Conservation (phyloP, 176 grass and related monocot genomes). For the Triticum dicoccoides region DNA sequence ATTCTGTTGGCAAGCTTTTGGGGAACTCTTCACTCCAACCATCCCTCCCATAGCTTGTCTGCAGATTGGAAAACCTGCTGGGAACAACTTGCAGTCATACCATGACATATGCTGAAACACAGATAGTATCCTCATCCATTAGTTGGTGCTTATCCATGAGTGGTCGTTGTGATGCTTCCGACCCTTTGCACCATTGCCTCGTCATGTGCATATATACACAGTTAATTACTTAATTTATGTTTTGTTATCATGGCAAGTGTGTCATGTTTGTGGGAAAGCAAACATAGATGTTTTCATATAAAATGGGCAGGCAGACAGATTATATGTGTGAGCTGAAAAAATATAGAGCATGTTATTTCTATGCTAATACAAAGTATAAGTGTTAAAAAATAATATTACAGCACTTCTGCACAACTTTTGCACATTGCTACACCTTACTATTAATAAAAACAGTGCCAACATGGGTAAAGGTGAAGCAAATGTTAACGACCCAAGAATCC, state of each 20-base stretch:
- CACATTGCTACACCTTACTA: neutral
- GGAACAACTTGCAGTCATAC: constrained; percentile 81
- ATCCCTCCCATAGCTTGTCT: constrained; percentile 83
- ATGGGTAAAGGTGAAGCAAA: neutral
- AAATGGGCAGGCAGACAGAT: constrained; percentile 2
- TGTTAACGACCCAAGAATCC: constrained; percentile 1
- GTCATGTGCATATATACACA: constrained; percentile 72
- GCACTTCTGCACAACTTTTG: neutral
- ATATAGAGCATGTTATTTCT: neutral
- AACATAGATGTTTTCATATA: constrained; percentile 18
- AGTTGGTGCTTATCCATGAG: constrained; percentile 41
- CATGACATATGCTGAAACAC: constrained; percentile 68
- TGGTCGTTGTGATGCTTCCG: constrained; percentile 61
- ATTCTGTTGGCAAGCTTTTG: constrained; percentile 93
- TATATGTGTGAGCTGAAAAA: constrained; percentile 33
- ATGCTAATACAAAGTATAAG: neutral
- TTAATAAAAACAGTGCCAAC: neutral
- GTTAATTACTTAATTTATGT: constrained; percentile 46
- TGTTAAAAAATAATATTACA: neutral
- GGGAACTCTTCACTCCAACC: constrained; percentile 70
- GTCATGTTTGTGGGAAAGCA: constrained; percentile 23
- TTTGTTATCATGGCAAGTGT: constrained; percentile 20
- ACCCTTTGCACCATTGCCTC: constrained; percentile 74
- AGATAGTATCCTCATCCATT: constrained; percentile 28
- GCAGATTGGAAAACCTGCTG: constrained; percentile 85